A percentile compares a stretch with the other conserved stretches of the same genome.
Evolutionary conservation across 306 rosid species (phyloP).

Genomic region (Styphnolobium japonicum): DNA sequence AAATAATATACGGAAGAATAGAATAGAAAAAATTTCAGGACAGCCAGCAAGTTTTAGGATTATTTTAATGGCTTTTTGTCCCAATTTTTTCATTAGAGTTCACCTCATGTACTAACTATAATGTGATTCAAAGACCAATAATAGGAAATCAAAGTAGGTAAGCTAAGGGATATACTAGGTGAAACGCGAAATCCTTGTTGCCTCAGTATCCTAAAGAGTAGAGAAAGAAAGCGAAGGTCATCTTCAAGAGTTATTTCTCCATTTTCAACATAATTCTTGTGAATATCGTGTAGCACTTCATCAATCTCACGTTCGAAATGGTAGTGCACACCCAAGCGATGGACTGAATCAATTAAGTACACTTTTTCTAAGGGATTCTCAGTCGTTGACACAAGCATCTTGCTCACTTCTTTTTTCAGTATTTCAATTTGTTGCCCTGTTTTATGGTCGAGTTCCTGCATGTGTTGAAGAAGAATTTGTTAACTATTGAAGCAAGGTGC

Average conservation of each 20-base stretch:
- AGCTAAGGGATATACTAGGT: not conserved
- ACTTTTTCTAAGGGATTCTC: not conserved
- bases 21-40: not conserved
- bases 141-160: not conserved
- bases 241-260: not conserved
- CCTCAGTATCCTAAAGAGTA: constrained; percentile 43
- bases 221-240: constrained; percentile 30
- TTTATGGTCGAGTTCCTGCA: constrained; percentile 19
- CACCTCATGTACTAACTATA: too few relatives aligned
- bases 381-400: not conserved
- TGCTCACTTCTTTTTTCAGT: constrained; percentile 36
- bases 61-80: too few relatives aligned
- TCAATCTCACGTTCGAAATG: constrained; percentile 36
- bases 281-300: not conserved
- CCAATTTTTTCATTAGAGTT: too few relatives aligned
- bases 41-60: too few relatives aligned
- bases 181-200: constrained; percentile 37
- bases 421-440: not conserved
- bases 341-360: constrained; percentile 33
- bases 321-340: constrained; percentile 30
- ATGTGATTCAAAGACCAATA: not conserved
- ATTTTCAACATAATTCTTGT: not conserved
- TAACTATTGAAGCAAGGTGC: too few relatives aligned
- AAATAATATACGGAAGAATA: not conserved
- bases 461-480: not conserved